Evolutionary conservation across 106 monocot genomes (phyloP), one percentile per base, ranked within the genome.

Genomic region (Apostasia ramifera): DNA sequence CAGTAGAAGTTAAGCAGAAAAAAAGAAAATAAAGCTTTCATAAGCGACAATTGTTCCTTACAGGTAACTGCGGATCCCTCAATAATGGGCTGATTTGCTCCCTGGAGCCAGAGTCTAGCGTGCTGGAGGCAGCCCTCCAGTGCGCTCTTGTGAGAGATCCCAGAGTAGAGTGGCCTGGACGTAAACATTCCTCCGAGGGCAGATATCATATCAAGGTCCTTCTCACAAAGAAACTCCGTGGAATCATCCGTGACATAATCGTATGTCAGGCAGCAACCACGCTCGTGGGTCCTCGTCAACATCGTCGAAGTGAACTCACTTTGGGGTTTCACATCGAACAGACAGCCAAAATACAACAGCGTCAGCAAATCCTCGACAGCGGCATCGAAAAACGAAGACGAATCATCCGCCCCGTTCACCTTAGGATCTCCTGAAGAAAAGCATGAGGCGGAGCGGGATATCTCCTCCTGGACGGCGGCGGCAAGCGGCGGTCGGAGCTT

Each of bases 161-260:
- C 82, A 1, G 82, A 73, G 46, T 63, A 70, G 13, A 74, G 76
- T 2, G 91, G 86, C 42, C 91, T 77, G 38, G 92, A 84, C 1
- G 82, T 77, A 4, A 92, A 59, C 2, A 87, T 74, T 13, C 78
- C 63, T 2, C 86, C 79, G 11, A 97, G 76, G 1, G 77, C 49
- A 3, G 95, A 81, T 14, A 97, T 78, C 66, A 76, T 63, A 43
- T 97, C 84, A 13, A 97, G 81, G 73, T 97, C 95, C 26, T 51
- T 52, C 81, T 89, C 92, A 8, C 74, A 71, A 7, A 97, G 86
- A 58, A 97, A 67, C 4, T 86, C 89, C 12, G 75, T 81, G 47
- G 82, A 84, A 4, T 97, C 95, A 45, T 97, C 95, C 8, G 88
- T 87, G n/a, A 97, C 92, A 47, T 86, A 82, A 53, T 97, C 95